These are phyloP conservation scores for Candida silvatica DNA, from an alignment of 805 yeast genomes.

Conservation along the genomic window DNA sequence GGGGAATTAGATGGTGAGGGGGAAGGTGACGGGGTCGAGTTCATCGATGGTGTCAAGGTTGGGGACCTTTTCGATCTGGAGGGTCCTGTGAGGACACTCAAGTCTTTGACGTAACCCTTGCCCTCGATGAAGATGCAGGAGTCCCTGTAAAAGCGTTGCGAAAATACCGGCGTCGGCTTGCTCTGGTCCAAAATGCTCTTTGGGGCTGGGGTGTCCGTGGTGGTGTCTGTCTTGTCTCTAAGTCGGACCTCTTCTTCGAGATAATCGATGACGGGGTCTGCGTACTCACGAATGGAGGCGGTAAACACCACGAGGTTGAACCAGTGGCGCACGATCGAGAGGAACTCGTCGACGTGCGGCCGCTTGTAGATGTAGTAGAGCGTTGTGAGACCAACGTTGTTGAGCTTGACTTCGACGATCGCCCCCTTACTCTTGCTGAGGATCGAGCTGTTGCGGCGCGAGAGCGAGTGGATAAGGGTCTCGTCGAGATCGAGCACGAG, in stretches of 20 bases:
- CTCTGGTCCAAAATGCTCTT: neutral
- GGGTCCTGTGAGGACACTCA: conserved; percentile 26
- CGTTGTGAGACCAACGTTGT: conserved; percentile 58
- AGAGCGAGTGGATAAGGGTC: conserved; percentile 85
- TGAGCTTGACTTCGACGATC: conserved; percentile 73
- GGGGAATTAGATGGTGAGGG: neutral
- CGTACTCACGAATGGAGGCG: conserved; percentile 90
- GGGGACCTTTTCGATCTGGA: neutral
- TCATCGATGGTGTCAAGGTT: neutral
- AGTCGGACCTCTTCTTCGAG: conserved; percentile 53
- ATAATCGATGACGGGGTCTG: conserved; percentile 95
- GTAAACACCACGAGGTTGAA: conserved; percentile 86
- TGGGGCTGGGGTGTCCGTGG: neutral
- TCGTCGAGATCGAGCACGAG: conserved; percentile 88
- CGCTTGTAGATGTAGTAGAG: conserved; percentile 86
- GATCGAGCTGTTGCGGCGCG: conserved; percentile 44
- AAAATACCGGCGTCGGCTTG: conserved; percentile 30
- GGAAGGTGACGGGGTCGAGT: conserved; percentile 1
- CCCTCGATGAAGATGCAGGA: conserved; percentile 74
- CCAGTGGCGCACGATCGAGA: conserved; percentile 76
- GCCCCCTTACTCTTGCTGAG: conserved; percentile 40
- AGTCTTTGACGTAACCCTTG: conserved; percentile 80
- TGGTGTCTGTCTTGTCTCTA: conserved; percentile 16
- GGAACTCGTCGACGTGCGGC: conserved; percentile 83
- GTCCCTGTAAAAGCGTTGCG: conserved; percentile 61